phyloP scores from a whole-genome alignment of 768 basidiomycete genomes.

The Fomitopsis pulvina region DNA sequence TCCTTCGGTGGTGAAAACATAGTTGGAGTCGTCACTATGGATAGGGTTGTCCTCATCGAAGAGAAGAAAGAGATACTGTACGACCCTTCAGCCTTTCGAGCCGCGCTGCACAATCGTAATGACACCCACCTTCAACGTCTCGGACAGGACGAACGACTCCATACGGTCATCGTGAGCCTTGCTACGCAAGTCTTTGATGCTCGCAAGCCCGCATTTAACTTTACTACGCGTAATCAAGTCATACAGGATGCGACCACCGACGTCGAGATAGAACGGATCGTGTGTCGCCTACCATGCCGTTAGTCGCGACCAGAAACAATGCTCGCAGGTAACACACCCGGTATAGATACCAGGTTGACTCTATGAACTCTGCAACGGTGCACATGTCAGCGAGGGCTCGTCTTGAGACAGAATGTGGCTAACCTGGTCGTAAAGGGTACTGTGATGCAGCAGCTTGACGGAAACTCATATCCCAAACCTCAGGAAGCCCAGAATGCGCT shows the following conservation, averaged over 20 bases:
- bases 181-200: constrained; percentile 71
- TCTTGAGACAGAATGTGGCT: constrained; percentile 4
- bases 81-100: too few relatives aligned
- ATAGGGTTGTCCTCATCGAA: constrained; percentile 83
- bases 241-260: constrained; percentile 66
- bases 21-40: constrained; percentile 73
- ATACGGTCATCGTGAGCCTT: constrained; percentile 87
- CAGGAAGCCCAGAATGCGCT: constrained; percentile 81
- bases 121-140: constrained; percentile 75
- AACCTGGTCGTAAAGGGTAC: constrained; percentile 76
- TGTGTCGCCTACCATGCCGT: constrained; percentile 65
- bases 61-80: constrained; percentile 84
- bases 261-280: constrained; percentile 88
- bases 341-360: constrained; percentile 95
- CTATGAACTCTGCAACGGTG: constrained; percentile 67
- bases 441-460: constrained; percentile 67
- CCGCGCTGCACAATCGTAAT: not conserved
- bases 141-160: constrained; percentile 95
- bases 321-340: constrained; percentile 40
- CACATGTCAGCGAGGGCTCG: not conserved
- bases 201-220: constrained; percentile 82
- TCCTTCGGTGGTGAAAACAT: constrained; percentile 93
- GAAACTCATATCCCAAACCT: constrained; percentile 82
- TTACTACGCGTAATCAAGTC: constrained; percentile 72
- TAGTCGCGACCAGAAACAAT: not conserved